Conservation (phyloP, 805 yeast genomes). For the Candida montana region DNA sequence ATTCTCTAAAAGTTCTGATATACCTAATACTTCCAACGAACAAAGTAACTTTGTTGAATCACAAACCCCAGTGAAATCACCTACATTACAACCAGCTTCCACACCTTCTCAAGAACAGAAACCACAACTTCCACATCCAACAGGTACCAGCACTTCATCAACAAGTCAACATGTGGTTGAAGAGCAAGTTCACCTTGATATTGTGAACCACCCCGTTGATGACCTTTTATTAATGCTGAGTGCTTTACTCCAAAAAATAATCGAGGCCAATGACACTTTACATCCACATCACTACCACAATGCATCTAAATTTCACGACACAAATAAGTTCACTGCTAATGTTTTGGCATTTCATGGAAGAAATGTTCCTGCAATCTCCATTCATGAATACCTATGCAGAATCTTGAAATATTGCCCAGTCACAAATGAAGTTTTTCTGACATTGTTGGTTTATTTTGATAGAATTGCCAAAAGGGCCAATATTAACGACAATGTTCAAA, state of each 20-base stretch:
- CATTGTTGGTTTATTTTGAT: conserved; percentile 89
- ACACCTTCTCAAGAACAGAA: neutral
- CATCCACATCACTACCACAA: conserved; percentile 47
- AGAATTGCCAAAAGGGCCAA: conserved; percentile 84
- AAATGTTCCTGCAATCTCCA: conserved; percentile 90
- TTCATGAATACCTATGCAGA: conserved; percentile 84
- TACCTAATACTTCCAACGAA: neutral
- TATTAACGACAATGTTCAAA: conserved; percentile 28
- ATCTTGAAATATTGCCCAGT: conserved; percentile 96
- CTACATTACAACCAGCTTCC: neutral
- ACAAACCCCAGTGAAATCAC: conserved; percentile 14
- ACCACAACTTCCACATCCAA: neutral
- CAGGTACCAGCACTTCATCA: conserved; percentile 5
- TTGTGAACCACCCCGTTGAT: conserved; percentile 77
- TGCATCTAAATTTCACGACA: conserved; percentile 25
- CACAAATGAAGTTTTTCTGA: conserved; percentile 92
- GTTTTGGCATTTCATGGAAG: conserved; percentile 93
- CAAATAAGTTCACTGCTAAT: conserved; percentile 52
- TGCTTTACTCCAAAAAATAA: conserved; percentile 76
- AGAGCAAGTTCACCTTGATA: conserved; percentile 33
- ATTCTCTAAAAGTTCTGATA: conserved; percentile 13
- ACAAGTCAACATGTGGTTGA: conserved; percentile 3
- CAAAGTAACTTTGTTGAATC: conserved; percentile 10
- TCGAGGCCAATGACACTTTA: conserved; percentile 82
- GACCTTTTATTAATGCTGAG: conserved; percentile 82